Evolutionary conservation across 352 stramenopile genomes (phyloP).

Genomic region (Globisporangium cederbergense): DNA sequence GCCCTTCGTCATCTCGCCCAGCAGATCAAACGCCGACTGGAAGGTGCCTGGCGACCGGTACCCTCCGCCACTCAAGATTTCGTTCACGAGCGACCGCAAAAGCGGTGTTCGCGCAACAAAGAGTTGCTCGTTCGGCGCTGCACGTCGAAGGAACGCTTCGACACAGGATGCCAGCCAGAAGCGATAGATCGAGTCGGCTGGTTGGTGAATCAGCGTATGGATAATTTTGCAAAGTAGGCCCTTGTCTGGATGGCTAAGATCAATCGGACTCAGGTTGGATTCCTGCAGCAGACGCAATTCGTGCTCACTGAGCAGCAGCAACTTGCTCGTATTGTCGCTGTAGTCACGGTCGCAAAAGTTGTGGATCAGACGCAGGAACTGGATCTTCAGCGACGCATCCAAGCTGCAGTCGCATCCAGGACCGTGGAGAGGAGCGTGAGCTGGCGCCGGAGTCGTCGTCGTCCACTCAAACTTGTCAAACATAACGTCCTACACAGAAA

Average conservation of each 20-base stretch:
- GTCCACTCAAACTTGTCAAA: constrained; percentile 93
- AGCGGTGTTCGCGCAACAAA: constrained; percentile 89
- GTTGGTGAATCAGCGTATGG: constrained; percentile 85
- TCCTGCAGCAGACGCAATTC: constrained; percentile 59
- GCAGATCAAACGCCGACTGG: constrained; percentile 95
- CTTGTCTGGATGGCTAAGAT: constrained; percentile 66
- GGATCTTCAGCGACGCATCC: constrained; percentile 93
- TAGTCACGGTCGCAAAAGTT: constrained; percentile 96
- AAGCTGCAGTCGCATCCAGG: constrained; percentile 93
- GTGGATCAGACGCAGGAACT: constrained; percentile 94
- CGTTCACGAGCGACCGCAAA: constrained; percentile 81
- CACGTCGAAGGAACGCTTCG: constrained; percentile 92
- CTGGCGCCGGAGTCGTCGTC: constrained; percentile 32
- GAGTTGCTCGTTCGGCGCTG: constrained; percentile 82
- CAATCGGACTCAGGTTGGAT: constrained; percentile 40
- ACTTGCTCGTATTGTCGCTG: constrained; percentile 77
- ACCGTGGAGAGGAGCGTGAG: constrained; percentile 64
- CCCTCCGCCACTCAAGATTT: constrained; percentile 79
- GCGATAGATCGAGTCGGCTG: constrained; percentile 92
- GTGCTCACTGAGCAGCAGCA: constrained; percentile 71
- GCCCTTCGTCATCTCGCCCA: constrained; percentile 95
- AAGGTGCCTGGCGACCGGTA: constrained; percentile 90
- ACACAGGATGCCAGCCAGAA: constrained; percentile 97
- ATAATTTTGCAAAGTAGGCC: constrained; percentile 92
- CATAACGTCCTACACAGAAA: constrained; percentile 62